These are phyloP conservation scores for Venustampulla echinocandica DNA, from an alignment of 495 filamentous ascomycete genomes.

Conservation along the genomic window DNA sequence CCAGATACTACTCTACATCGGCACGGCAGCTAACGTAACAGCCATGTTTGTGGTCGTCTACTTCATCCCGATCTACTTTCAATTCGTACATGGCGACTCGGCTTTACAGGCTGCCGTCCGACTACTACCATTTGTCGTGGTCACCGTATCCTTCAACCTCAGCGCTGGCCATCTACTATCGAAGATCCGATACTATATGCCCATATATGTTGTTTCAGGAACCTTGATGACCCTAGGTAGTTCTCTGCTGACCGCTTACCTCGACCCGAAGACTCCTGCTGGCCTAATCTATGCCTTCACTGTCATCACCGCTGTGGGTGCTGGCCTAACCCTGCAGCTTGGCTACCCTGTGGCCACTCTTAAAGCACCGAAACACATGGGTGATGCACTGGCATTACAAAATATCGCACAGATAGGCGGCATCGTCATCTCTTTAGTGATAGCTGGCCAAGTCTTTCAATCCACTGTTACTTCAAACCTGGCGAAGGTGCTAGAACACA, in stretches of 20 bases:
- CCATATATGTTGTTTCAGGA: slow-evolving; percentile 46
- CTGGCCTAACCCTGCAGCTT: slow-evolving; percentile 42
- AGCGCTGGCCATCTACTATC: slow-evolving; percentile 43
- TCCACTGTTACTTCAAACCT: slow-evolving; percentile 28
- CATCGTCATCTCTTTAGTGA: slow-evolving; percentile 43
- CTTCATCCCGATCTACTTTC: slow-evolving; percentile 50
- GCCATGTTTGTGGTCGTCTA: slow-evolving; percentile 34
- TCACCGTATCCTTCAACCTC: slow-evolving; percentile 39
- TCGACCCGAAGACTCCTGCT: slow-evolving; percentile 27
- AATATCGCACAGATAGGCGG: slow-evolving; percentile 45
- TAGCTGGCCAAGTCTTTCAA: slow-evolving; percentile 47
- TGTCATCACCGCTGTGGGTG: slow-evolving; percentile 45
- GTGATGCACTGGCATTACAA: slow-evolving; percentile 43
- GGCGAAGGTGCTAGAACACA: slow-evolving; percentile 23
- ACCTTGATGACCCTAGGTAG: slow-evolving; percentile 40
- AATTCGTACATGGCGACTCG: slow-evolving; percentile 43
- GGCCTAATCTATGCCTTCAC: slow-evolving; percentile 45
- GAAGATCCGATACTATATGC: slow-evolving; percentile 46
- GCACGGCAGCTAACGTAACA: slow-evolving; percentile 29
- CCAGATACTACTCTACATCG: slow-evolving; percentile 36
- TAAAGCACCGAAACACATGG: slow-evolving; percentile 29
- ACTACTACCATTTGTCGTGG: slow-evolving; percentile 48
- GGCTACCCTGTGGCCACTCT: slow-evolving; percentile 45
- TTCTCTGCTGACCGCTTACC: slow-evolving; percentile 39
- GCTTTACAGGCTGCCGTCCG: slow-evolving; percentile 44